These are phyloP conservation scores for Skeletonema menzelii DNA, from an alignment of 108 stramenopile genomes.

Conservation along the genomic window DNA sequence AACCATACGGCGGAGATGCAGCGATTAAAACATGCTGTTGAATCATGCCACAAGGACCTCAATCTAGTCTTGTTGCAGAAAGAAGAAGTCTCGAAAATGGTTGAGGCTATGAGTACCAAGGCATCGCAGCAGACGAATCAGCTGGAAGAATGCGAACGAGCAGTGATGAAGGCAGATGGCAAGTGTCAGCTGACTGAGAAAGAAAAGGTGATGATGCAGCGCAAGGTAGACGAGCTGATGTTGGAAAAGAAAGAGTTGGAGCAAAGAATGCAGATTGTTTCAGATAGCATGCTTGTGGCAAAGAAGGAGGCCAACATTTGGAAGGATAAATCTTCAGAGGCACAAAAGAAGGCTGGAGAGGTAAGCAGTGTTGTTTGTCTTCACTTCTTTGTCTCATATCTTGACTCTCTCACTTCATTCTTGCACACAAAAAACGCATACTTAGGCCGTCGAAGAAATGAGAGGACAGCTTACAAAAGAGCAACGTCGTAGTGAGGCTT, in stretches of 20 bases:
- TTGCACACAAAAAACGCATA: too few species aligned
- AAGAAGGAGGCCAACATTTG: constrained; percentile 1
- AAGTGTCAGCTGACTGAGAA: constrained; percentile 4
- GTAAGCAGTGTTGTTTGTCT: neutral
- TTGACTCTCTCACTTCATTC: neutral
- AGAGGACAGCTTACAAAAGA: constrained; percentile 23
- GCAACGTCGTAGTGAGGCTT: constrained; percentile 20
- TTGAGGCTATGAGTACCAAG: constrained; percentile 1
- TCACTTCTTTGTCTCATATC: neutral
- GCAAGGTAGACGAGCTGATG: constrained; percentile 6
- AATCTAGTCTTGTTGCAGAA: constrained; percentile 17
- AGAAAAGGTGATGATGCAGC: constrained; percentile 12
- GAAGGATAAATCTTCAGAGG: neutral
- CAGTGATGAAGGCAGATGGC: constrained; percentile 19
- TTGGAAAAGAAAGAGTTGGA: constrained; percentile 12
- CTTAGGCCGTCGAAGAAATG: constrained; percentile 5
- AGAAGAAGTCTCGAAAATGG: constrained; percentile 6
- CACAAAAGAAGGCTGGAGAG: constrained; percentile 5
- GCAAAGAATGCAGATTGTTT: neutral
- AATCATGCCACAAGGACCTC: constrained; percentile 27
- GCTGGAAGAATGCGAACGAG: constrained; percentile 3
- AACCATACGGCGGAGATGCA: constrained; percentile 20
- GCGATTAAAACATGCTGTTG: constrained; percentile 37
- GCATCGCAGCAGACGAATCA: constrained; percentile 9
- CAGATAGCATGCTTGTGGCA: constrained; percentile 2